phyloP scores from a whole-genome alignment of 768 basidiomycete genomes.

The Serendipita sp. region DNA sequence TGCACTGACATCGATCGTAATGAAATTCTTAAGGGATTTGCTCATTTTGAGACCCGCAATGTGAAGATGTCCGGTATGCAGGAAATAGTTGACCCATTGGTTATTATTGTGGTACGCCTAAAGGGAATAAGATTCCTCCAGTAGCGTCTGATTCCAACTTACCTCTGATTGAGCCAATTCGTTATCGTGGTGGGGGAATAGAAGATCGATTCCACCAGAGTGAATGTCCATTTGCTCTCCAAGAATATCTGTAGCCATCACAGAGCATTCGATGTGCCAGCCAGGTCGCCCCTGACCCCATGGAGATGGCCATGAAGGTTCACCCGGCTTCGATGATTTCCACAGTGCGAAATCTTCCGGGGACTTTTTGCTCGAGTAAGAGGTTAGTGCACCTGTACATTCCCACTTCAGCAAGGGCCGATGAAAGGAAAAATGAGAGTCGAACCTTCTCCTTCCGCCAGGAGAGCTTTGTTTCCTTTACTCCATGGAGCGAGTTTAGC shows the following conservation, averaged over 20 bases:
- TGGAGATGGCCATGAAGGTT: constrained; percentile 89
- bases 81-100: constrained; percentile 97
- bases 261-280: constrained; percentile 99
- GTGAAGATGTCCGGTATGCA: constrained; percentile 95
- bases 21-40: constrained; percentile 97
- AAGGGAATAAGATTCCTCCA: constrained; percentile 7
- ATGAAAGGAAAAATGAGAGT: not conserved
- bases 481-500: constrained; percentile 94
- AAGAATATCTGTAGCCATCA: constrained; percentile 87
- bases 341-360: constrained; percentile 90
- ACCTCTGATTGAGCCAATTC: constrained; percentile 96
- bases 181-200: constrained; percentile 99
- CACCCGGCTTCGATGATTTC: constrained; percentile 93
- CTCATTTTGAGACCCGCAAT: constrained; percentile 99
- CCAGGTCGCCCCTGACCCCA: constrained; percentile 96
- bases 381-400: constrained; percentile 37
- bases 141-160: constrained; percentile 10
- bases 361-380: constrained; percentile 51
- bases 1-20: constrained; percentile 71
- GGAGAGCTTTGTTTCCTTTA: constrained; percentile 76
- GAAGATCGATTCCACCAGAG: constrained; percentile 89
- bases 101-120: constrained; percentile 86
- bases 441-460: constrained; percentile 85
- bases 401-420: not conserved
- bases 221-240: constrained; percentile 94